These are phyloP conservation scores for Haematococcus lacustris DNA, from an alignment of 139 green algal genomes.

Conservation along the genomic window DNA sequence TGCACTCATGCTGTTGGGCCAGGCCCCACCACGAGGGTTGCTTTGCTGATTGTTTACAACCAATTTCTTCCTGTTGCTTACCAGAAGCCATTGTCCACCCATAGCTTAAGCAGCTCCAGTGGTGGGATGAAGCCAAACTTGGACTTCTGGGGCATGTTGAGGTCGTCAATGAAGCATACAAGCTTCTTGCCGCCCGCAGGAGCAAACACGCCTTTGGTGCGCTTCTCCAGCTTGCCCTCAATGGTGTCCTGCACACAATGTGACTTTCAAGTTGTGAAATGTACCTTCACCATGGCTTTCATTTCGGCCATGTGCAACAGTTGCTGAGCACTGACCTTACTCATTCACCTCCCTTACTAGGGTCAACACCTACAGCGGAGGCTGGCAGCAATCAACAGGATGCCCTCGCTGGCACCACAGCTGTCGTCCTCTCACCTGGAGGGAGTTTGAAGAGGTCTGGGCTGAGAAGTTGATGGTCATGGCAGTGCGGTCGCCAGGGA, in stretches of 20 bases:
- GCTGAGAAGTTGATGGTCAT: slow-evolving; percentile 74
- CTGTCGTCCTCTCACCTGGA: slow-evolving; percentile 33
- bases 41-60: too few species aligned
- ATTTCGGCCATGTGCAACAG: neutral
- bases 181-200: slow-evolving; percentile 65
- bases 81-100: slow-evolving; percentile 82
- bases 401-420: neutral
- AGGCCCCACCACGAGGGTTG: too few species aligned
- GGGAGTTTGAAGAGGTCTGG: slow-evolving; percentile 53
- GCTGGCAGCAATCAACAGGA: neutral
- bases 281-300: too few species aligned
- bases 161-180: slow-evolving; percentile 61
- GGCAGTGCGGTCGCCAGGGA: slow-evolving; percentile 41
- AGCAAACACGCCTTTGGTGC: slow-evolving; percentile 72
- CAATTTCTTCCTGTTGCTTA: too few species aligned
- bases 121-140: slow-evolving; percentile 78
- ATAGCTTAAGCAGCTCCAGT: slow-evolving; percentile 81
- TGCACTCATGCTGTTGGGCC: too few species aligned
- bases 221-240: slow-evolving; percentile 79
- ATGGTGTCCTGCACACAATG: slow-evolving; percentile 71
- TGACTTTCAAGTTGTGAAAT: too few species aligned
- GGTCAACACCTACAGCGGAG: neutral
- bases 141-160: slow-evolving; percentile 74
- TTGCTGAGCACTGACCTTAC: neutral
- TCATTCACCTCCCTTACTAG: neutral